These are phyloP conservation scores for Pythium myriotylum DNA, from an alignment of 352 stramenopile species.

Conservation along the genomic window DNA sequence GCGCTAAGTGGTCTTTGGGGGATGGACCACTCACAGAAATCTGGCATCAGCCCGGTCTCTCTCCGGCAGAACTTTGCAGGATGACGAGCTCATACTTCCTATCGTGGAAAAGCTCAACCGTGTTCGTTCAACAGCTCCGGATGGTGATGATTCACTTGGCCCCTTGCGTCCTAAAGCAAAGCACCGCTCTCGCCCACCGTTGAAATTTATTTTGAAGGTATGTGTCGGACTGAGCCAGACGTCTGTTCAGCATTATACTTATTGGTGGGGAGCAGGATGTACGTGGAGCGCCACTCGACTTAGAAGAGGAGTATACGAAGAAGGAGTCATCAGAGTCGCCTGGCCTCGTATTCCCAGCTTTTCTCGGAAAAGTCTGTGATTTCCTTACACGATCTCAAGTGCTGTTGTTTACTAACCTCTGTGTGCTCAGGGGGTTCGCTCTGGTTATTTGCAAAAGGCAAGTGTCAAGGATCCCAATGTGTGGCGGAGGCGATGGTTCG, in stretches of 20 bases:
- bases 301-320: slow-evolving; percentile 53
- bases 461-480: slow-evolving; percentile 78
- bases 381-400: no score
- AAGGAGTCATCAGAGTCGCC: slow-evolving; percentile 39
- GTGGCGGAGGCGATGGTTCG: slow-evolving; percentile 87
- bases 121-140: slow-evolving; percentile 39
- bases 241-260: no score
- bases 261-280: slow-evolving; percentile 44
- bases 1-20: background rate
- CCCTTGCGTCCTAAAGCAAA: slow-evolving; percentile 55
- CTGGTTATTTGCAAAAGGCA: slow-evolving; percentile 80
- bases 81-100: slow-evolving; percentile 78
- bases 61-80: slow-evolving; percentile 69
- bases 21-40: slow-evolving; percentile 3
- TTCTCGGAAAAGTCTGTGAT: slow-evolving; percentile 65
- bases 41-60: slow-evolving; percentile 40
- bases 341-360: slow-evolving; percentile 63
- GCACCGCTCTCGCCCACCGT: slow-evolving; percentile 56
- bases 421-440: slow-evolving; percentile 57
- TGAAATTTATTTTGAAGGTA: slow-evolving; percentile 88
- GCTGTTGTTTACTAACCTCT: no score
- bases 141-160: slow-evolving; percentile 54
- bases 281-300: slow-evolving; percentile 64
- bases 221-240: background rate
- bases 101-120: slow-evolving; percentile 73